These are phyloP conservation scores for Solanum habrochaites DNA, from an alignment of 257 asterid species.

Conservation along the genomic window DNA sequence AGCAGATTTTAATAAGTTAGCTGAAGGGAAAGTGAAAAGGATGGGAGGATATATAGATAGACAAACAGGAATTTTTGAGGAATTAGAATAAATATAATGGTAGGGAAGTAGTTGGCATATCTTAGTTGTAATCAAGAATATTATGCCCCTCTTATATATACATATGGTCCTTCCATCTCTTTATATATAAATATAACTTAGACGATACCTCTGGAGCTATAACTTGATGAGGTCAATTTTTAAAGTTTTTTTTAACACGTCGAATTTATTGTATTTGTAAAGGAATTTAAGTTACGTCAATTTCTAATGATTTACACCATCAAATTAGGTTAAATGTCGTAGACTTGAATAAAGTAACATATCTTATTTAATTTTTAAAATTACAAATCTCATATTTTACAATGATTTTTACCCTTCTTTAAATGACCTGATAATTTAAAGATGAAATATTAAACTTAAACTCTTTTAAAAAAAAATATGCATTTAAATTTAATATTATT, in stretches of 20 bases:
- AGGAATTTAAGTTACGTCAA: background rate
- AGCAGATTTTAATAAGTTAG: background rate
- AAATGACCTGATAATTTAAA: background rate
- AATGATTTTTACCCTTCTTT: background rate
- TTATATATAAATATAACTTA: background rate
- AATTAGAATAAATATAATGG: background rate
- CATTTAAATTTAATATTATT: background rate
- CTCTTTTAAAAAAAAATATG: background rate
- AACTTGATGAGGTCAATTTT: background rate
- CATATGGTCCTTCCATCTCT: background rate
- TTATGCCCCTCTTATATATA: background rate
- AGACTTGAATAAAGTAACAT: background rate
- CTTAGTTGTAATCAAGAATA: constrained; percentile 2
- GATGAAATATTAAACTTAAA: background rate
- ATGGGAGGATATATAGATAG: background rate
- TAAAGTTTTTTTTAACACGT: background rate
- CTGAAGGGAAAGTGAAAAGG: background rate
- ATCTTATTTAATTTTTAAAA: background rate
- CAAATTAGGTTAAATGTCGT: background rate
- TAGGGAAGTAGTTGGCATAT: constrained; percentile 5
- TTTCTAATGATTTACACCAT: background rate
- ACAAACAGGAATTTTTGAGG: background rate
- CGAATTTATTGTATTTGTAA: background rate
- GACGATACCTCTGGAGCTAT: background rate
- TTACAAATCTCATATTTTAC: background rate